phyloP scores from a whole-genome alignment of 805 yeast genomes.

The Millerozyma acaciae region DNA sequence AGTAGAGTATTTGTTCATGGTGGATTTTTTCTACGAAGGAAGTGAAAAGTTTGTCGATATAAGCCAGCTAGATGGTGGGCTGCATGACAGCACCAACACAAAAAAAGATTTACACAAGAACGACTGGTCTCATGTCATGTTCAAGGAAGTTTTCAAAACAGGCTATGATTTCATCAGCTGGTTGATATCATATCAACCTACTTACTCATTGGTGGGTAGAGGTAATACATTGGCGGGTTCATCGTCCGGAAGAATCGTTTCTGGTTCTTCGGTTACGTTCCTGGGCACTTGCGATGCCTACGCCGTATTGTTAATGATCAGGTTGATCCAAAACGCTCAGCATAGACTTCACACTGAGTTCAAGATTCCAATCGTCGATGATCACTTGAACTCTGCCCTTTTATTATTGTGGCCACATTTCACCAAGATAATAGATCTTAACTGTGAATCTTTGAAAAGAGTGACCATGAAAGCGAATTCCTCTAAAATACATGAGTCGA shows the following conservation, averaged over 20 bases:
- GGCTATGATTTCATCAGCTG: slow-evolving; percentile 44
- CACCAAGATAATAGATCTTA: slow-evolving; percentile 69
- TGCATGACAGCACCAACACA: slow-evolving; percentile 8
- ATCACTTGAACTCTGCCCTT: slow-evolving; percentile 61
- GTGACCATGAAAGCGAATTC: slow-evolving; percentile 30
- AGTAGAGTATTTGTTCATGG: slow-evolving; percentile 71
- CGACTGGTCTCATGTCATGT: slow-evolving; percentile 38
- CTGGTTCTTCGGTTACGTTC: slow-evolving; percentile 16
- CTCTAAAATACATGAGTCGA: slow-evolving; percentile 15
- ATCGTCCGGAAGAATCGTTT: slow-evolving; percentile 21
- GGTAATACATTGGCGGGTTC: slow-evolving; percentile 33
- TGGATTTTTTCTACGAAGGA: slow-evolving; percentile 61
- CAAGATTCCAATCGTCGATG: slow-evolving; percentile 66
- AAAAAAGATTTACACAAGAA: slow-evolving; percentile 6
- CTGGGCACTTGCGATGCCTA: slow-evolving; percentile 60
- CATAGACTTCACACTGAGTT: slow-evolving; percentile 61
- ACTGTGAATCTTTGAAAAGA: slow-evolving; percentile 67
- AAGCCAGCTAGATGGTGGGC: not conserved
- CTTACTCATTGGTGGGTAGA: slow-evolving; percentile 15
- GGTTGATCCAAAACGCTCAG: slow-evolving; percentile 63
- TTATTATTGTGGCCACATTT: slow-evolving; percentile 84
- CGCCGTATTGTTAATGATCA: slow-evolving; percentile 72
- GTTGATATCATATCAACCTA: slow-evolving; percentile 42
- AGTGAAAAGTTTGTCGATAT: slow-evolving; percentile 31
- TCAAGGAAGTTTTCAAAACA: slow-evolving; percentile 33